phyloP scores from a whole-genome alignment of 2,329 filamentous ascomycete genomes.

The Trichoderma brevicompactum region DNA sequence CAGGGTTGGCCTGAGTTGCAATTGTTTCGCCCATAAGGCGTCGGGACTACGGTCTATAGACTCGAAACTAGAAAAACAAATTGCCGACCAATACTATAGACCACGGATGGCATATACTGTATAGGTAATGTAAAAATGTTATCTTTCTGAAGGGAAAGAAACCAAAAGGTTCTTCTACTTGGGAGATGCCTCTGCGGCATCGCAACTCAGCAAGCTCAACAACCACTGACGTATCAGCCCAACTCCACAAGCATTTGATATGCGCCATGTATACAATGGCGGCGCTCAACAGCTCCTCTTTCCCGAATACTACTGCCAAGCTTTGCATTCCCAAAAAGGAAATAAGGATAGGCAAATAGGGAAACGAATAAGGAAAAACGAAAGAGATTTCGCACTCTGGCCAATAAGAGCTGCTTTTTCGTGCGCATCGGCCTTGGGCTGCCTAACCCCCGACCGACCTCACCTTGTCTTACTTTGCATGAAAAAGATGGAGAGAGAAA shows the following conservation, averaged over 20 bases:
- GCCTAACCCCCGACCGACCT: not conserved
- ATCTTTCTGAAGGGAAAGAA: too few relatives aligned
- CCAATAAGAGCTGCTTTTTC: not conserved
- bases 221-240: slow-evolving; percentile 3
- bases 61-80: not conserved
- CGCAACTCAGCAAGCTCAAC: not conserved
- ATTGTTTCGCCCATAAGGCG: slow-evolving; percentile 1
- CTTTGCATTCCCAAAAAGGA: not conserved
- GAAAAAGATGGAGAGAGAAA: not conserved
- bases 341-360: not conserved
- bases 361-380: not conserved
- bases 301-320: not conserved
- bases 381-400: not conserved
- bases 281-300: not conserved
- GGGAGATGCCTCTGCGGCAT: too few relatives aligned
- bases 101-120: not conserved
- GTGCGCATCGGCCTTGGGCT: not conserved
- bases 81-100: not conserved
- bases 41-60: not conserved
- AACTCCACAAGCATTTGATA: not conserved
- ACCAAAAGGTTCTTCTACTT: too few relatives aligned
- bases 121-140: too few relatives aligned
- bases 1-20: not conserved
- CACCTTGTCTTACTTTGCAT: not conserved
- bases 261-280: too few relatives aligned